Evolutionary conservation across 108 stramenopile species (phyloP), one percentile per base, ranked within the genome.

Genomic region (Aureococcus anophagefferens): DNA sequence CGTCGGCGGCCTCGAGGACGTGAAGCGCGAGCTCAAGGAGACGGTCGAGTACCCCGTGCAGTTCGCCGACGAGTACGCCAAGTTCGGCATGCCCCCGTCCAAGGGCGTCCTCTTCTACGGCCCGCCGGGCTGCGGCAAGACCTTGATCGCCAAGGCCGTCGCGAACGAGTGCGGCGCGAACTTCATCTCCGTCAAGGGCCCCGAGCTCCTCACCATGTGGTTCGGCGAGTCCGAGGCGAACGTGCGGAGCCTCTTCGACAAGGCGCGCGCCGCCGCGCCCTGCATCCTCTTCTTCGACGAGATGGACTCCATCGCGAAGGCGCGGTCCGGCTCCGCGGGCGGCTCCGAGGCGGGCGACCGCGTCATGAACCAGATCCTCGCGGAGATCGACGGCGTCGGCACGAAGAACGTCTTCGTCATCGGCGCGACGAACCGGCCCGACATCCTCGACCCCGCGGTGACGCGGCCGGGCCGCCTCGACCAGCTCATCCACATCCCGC

Each of bases 281-380:
- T 98, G 97, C 84, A 98, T 99, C 71, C 87, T 99, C 33, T 96
- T 99, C 86, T 99, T 99, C 77, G 99, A 99, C 77, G 97, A 99
- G 85, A 93, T 99, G 89, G 99, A 98, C 83, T 98, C 97, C 36
- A 96, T 98, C 74, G 99, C 97, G n/a, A 88, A 92, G 72, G 89
- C 95, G 21, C 90, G 98, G 94, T 70, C 78, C 85, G 45, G 30
- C 51, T 15, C 34, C 70, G 83, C 86, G 9, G 94, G 94, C 36
- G 85, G 92, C 72, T 92, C 89, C n/a, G 97, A 96, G 33, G 94
- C 96, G 0, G 93, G 95, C 63, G 99, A 99, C 81, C 91, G 96
- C 77, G 96, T 97, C 46, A 97, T 99, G 83, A 98, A 98, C 86
- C 99, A 99, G 84, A 97, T 99, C 72, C 86, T 99, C 30, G 92